Conservation (phyloP, 1,284 basidiomycete species). For the Ceratobasidium sp. region DNA sequence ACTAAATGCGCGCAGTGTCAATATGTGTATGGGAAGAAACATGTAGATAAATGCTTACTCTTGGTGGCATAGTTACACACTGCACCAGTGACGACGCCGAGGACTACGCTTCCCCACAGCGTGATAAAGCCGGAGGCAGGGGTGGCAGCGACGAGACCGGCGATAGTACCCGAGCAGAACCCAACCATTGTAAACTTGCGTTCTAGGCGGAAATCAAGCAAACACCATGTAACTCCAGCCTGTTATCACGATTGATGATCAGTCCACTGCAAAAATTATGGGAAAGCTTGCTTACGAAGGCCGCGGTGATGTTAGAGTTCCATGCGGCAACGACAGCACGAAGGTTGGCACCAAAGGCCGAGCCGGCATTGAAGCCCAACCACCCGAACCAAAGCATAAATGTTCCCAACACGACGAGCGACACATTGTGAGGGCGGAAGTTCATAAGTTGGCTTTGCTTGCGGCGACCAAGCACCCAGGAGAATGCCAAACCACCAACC, state of each 20-base stretch:
- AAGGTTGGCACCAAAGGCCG: slow-evolving; percentile 88
- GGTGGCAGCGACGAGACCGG: slow-evolving; percentile 89
- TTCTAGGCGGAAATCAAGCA: slow-evolving; percentile 52
- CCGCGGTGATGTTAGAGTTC: slow-evolving; percentile 83
- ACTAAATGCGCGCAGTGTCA: slow-evolving; percentile 53
- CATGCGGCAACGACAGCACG: slow-evolving; percentile 85
- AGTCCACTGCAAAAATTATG: slow-evolving; percentile 77
- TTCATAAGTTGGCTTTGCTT: slow-evolving; percentile 82
- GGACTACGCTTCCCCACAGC: slow-evolving; percentile 72
- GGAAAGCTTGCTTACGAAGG: slow-evolving; percentile 63
- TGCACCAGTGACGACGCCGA: slow-evolving; percentile 76
- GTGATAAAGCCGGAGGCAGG: slow-evolving; percentile 73
- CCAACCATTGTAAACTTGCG: slow-evolving; percentile 77
- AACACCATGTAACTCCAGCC: slow-evolving; percentile 44
- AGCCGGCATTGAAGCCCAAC: slow-evolving; percentile 62
- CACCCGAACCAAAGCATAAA: slow-evolving; percentile 89
- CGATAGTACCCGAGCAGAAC: slow-evolving; percentile 84
- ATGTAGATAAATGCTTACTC: slow-evolving; percentile 56
- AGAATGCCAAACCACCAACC: slow-evolving; percentile 82
- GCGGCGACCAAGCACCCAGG: slow-evolving; percentile 78
- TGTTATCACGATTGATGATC: slow-evolving; percentile 49
- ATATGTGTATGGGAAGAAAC: not conserved
- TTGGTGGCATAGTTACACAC: slow-evolving; percentile 88
- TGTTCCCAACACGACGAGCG: slow-evolving; percentile 85
- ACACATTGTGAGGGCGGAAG: slow-evolving; percentile 92